Evolutionary conservation across 441 rosid genomes (phyloP), one percentile per base, ranked within the genome.

Genomic region (Viola pubescens): DNA sequence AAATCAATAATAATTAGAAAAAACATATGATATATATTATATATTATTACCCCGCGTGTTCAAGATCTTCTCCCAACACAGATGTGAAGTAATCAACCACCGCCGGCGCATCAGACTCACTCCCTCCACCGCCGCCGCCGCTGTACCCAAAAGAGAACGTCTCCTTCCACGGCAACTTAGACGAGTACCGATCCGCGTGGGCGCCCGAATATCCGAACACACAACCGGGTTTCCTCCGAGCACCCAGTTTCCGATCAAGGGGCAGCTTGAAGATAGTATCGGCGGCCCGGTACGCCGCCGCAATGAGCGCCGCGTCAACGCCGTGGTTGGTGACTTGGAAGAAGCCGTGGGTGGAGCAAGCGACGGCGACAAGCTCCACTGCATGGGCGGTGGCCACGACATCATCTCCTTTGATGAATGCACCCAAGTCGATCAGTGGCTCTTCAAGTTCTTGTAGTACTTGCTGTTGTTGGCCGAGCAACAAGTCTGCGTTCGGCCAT

Each of bases 101-200:
- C 1, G 48, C 54, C 19, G 64, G 62, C 2, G 73, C 66, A 1
- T 66, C 46, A 7, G 37, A 48, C 1, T 51, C 46, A 41, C 12
- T 14, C 10, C 6, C 14, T 7, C 48, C 43, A 5, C 58, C 58
- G 2, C 14, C 19, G 19, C 19, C 43, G 10, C 58, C 58, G 2
- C 14, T 52, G 67, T 56, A 82, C 9, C 73, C 61, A 57, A 81
- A 81, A 7, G 95, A 75, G 41, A 85, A 81, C 37, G 89, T 83
- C 77, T 88, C 95, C 74, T 88, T 88, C 95, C 95, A 87, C 7
- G 91, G 89, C 50, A 87, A 64, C 70, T 87, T 83, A 7, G 91
- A 71, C 4, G 84, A 71, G 58, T 61, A 81, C 59, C 89, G 61
- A n/a, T 81, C 79, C 4, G 89, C 81, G 69, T 82, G 87, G 39